A percentile compares a stretch with the other conserved stretches of the same genome.
Conservation (phyloP, 768 basidiomycete species). For the Lentinula aciculospora region DNA sequence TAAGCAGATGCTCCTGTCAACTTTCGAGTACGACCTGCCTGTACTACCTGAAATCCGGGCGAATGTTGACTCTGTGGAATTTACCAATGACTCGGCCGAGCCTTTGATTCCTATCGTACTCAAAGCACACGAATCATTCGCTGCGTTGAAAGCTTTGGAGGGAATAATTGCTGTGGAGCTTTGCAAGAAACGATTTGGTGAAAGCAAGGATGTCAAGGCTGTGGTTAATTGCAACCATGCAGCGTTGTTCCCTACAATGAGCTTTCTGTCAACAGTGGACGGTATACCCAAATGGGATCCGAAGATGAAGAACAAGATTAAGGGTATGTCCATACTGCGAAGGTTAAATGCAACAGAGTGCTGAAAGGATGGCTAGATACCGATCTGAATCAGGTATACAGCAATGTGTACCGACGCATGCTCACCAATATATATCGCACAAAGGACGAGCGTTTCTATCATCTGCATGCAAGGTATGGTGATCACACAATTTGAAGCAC, state of each 20-base stretch:
- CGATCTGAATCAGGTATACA: conserved; percentile 6
- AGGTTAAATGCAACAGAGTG: not conserved
- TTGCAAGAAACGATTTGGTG: conserved; percentile 1
- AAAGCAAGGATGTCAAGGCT: not conserved
- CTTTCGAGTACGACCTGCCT: not conserved
- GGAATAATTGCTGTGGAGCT: not conserved
- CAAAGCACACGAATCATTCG: conserved; percentile 7
- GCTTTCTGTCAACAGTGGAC: conserved; percentile 3
- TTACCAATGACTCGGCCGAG: not conserved
- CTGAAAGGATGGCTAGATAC: not conserved
- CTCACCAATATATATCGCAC: conserved; percentile 3
- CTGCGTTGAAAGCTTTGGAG: conserved; percentile 2
- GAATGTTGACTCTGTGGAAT: not conserved
- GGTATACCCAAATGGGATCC: conserved; percentile 2
- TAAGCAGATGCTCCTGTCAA: not conserved
- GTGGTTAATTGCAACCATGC: not conserved
- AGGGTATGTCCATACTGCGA: not conserved
- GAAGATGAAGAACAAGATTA: conserved; percentile 3
- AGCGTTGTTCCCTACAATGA: conserved; percentile 3
- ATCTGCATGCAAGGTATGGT: conserved; percentile 1
- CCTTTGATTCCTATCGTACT: conserved; percentile 2
- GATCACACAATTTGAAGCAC: not conserved
- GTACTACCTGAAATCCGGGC: not conserved
- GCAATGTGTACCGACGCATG: conserved; percentile 5
- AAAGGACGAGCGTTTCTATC: conserved; percentile 2